Evolutionary conservation across 805 yeast species (phyloP).

Genomic region (Ogataea ganodermae): DNA sequence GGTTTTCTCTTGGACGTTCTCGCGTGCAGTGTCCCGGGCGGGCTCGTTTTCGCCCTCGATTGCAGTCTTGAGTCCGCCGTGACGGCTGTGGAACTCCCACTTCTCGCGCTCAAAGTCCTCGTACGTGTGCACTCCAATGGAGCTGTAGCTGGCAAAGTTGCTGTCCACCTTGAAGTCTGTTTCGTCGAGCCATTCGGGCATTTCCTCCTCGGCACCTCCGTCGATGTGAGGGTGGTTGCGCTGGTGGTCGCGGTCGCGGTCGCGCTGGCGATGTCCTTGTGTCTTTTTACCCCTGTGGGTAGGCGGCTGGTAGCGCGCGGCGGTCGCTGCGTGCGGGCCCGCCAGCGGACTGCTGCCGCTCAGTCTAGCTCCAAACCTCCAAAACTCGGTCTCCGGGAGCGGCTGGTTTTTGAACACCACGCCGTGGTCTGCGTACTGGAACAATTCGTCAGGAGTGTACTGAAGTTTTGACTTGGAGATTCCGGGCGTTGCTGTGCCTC

Average conservation of each 20-base stretch:
- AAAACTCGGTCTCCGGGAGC: conserved; percentile 26
- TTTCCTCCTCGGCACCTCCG: conserved; percentile 22
- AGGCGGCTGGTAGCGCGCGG: neutral
- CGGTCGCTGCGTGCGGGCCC: neutral
- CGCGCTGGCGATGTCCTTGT: conserved; percentile 4
- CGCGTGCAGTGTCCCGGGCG: neutral
- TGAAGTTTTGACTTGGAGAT: too few species aligned
- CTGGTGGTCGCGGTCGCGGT: conserved; percentile 6
- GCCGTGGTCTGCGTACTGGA: conserved; percentile 14
- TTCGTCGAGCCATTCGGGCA: conserved; percentile 36
- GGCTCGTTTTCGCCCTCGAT: neutral
- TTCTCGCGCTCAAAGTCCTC: conserved; percentile 36
- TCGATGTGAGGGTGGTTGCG: conserved; percentile 3
- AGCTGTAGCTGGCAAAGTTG: conserved; percentile 29
- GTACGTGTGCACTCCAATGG: conserved; percentile 28
- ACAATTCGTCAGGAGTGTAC: conserved; percentile 25
- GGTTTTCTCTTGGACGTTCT: neutral
- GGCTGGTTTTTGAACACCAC: conserved; percentile 20
- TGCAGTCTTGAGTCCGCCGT: conserved; percentile 16
- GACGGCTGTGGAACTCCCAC: conserved; percentile 21
- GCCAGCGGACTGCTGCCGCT: neutral
- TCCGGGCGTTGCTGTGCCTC: too few species aligned
- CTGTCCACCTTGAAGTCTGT: conserved; percentile 35
- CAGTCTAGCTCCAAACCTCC: conserved; percentile 27
- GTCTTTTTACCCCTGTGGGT: conserved; percentile 4